Evolutionary conservation across 371 early-diverging fungal genomes (phyloP).

Genomic region (Mortierella sp.): DNA sequence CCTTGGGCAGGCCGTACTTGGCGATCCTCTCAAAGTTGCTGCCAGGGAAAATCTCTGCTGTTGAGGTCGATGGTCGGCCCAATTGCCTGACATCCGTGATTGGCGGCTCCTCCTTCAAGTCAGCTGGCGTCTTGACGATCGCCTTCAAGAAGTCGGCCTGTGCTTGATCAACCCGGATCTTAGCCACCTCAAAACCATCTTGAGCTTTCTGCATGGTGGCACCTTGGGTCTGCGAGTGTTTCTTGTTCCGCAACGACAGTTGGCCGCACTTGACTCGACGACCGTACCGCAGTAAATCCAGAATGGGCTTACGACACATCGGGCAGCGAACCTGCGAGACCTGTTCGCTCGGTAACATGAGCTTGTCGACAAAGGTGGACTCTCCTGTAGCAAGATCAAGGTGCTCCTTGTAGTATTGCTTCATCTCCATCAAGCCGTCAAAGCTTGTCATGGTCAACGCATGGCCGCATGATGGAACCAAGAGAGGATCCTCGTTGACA

Average conservation of each 20-base stretch:
- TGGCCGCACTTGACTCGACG: slow-evolving; percentile 44
- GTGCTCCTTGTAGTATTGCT: slow-evolving; percentile 40
- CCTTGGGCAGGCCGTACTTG: slow-evolving; percentile 26
- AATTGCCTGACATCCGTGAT: background rate
- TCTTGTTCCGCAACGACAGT: slow-evolving; percentile 23
- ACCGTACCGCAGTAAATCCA: slow-evolving; percentile 34
- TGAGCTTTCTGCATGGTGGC: background rate
- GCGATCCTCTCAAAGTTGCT: background rate
- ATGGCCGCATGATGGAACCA: slow-evolving; percentile 63
- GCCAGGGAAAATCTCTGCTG: slow-evolving; percentile 7
- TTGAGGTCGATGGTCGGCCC: slow-evolving; percentile 9
- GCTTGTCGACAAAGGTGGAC: slow-evolving; percentile 10
- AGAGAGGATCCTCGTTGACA: slow-evolving; percentile 58
- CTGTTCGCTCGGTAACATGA: slow-evolving; percentile 27
- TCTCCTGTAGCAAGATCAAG: slow-evolving; percentile 7
- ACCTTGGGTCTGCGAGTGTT: slow-evolving; percentile 11
- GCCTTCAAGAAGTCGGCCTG: background rate
- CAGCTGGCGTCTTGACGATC: background rate
- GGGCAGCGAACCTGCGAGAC: slow-evolving; percentile 28
- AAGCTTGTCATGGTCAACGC: slow-evolving; percentile 58
- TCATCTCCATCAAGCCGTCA: slow-evolving; percentile 62
- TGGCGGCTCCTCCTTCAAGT: slow-evolving; percentile 2
- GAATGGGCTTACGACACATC: slow-evolving; percentile 43
- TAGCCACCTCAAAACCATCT: background rate
- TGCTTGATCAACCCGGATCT: background rate